Base-by-base conservation (phyloP, 1,139 yeast species). In the Geotrichum candidum region DNA sequence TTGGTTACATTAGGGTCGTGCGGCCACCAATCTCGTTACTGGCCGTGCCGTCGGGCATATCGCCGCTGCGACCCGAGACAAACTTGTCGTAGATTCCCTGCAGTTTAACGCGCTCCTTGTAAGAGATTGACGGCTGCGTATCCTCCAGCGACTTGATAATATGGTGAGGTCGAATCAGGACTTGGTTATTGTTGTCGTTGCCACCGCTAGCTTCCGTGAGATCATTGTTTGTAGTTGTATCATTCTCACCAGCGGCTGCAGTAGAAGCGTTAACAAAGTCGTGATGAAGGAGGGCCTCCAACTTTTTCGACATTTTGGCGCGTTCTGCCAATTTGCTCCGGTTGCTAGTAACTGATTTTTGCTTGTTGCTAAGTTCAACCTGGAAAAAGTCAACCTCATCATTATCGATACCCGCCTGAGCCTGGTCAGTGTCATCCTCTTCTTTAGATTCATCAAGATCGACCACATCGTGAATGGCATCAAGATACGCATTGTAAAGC, bases 401-500 rank as follows among this genome's bases (percentile, higher is more conserved):
- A 13, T 62, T 64, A 18, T 68, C 65, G 0, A 51, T 45, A 67
- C 72, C 66, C 18, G 72, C 75, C 7, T 23, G 23, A 7, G 38
- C 31, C 18, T 13, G 4, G 18, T 41, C 51, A 13, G n/a, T 7
- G 62, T 76, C 80, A 51, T 77, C 67, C n/a, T 67, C 69, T n/a
- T 65, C 61, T n/a, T 70, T 69, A 23, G 70, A 78, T 10, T 73
- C 70, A 22, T 64, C 67, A 15, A 46, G 57, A 29, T 85, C 86
- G 60, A 92, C 78, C 63, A 81, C 84, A 53, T 87, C 86, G 72
- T 94, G 98, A 23, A 94, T 96, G 9, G 96, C 96, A 66, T 87
- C 88, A 71, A 94, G 80, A 70, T 92, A 91, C 0, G 98, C 97
- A 74, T 91, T 94, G 74, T 91, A 92, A 53, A 92, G 87, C 58